Evolutionary conservation across 352 stramenopile genomes (phyloP).

Genomic region (Phytophthora sp.): DNA sequence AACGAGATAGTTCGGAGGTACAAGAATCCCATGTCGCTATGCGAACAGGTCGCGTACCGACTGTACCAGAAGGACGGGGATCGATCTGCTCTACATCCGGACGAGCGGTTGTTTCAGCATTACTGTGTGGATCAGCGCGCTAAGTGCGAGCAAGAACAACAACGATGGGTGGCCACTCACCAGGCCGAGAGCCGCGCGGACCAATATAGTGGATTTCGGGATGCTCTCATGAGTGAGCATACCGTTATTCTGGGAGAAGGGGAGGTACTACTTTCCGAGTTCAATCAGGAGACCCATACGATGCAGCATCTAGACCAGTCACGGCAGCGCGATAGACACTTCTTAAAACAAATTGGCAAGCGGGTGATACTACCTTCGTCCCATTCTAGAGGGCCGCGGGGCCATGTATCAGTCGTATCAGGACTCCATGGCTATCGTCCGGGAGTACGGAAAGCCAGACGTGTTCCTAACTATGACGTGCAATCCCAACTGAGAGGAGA

Average conservation of each 20-base stretch:
- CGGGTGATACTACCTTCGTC: no score
- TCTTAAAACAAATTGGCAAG: not conserved
- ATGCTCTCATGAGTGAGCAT: no score
- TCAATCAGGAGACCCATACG: no score
- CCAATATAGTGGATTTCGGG: no score
- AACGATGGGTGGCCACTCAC: no score
- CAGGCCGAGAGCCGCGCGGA: no score
- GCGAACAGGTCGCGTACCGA: not conserved
- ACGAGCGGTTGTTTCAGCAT: not conserved
- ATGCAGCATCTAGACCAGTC: no score
- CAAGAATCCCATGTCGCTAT: not conserved
- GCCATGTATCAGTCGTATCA: no score
- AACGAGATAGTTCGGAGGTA: not conserved
- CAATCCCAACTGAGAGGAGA: not conserved
- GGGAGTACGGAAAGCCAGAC: no score
- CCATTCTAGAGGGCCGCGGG: no score
- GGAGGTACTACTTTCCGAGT: not conserved
- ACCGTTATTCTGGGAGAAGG: not conserved
- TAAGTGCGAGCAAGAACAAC: no score
- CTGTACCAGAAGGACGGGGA: not conserved
- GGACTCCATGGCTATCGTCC: no score
- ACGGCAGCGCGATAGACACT: not conserved
- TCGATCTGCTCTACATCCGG: not conserved
- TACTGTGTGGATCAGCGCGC: not conserved
- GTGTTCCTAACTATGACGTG: conserved; percentile 2